phyloP scores from a whole-genome alignment of 768 basidiomycete species.

The Termitomyces titanicus region DNA sequence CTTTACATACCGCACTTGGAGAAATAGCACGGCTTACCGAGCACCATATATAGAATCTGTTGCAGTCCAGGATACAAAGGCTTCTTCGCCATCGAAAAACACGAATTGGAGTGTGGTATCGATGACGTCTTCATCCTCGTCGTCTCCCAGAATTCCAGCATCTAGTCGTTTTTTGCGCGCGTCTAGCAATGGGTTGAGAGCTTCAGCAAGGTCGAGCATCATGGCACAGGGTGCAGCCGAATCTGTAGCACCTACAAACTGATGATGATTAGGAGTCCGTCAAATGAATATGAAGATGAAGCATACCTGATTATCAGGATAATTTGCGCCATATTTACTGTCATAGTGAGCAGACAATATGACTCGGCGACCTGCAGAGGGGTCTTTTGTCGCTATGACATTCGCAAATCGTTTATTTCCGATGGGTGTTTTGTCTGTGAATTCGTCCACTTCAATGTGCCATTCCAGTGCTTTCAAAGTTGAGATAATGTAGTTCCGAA shows the following conservation, averaged over 20 bases:
- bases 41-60: slow-evolving; percentile 95
- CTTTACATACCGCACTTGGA: neutral
- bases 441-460: slow-evolving; percentile 85
- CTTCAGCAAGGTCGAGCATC: slow-evolving; percentile 88
- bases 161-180: slow-evolving; percentile 52
- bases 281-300: neutral
- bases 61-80: slow-evolving; percentile 85
- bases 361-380: slow-evolving; percentile 74
- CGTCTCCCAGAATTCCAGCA: slow-evolving; percentile 33
- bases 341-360: slow-evolving; percentile 93
- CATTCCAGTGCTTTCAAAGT: slow-evolving; percentile 72
- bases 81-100: slow-evolving; percentile 98
- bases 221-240: slow-evolving; percentile 95
- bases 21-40: slow-evolving; percentile 47
- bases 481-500: slow-evolving; percentile 77
- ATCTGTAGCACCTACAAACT: slow-evolving; percentile 98
- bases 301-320: slow-evolving; percentile 71
- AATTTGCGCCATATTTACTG: slow-evolving; percentile 78
- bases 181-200: slow-evolving; percentile 70
- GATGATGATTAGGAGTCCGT: slow-evolving; percentile 6
- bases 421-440: slow-evolving; percentile 76
- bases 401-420: slow-evolving; percentile 82
- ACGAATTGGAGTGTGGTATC: slow-evolving; percentile 89
- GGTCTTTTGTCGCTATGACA: slow-evolving; percentile 93
- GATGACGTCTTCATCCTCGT: slow-evolving; percentile 72